Percentiles rank a stretch among this genome's conserved stretches.
Conservation (phyloP, 352 stramenopile genomes). For the Blastocystis hominis region DNA sequence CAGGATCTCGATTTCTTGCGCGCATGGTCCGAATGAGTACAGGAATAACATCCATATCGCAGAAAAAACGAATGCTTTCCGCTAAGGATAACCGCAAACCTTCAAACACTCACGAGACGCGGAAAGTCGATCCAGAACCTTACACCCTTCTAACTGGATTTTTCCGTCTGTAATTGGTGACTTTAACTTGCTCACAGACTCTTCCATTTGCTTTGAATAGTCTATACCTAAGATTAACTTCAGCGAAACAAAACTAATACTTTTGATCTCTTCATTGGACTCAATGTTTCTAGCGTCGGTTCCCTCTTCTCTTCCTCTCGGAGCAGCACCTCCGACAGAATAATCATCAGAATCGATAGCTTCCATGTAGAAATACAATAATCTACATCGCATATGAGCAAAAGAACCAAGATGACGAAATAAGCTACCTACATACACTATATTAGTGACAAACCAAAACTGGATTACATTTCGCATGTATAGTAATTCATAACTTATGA, state of each 20-base stretch:
- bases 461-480: slow-evolving; percentile 50
- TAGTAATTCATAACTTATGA: not conserved
- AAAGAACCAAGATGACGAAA: not conserved
- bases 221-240: slow-evolving; percentile 39
- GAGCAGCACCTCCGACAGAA: slow-evolving; percentile 23
- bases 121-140: slow-evolving; percentile 35
- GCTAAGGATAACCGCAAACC: not conserved
- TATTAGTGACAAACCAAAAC: slow-evolving; percentile 43
- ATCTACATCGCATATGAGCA: not conserved
- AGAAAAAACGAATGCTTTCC: slow-evolving; percentile 42
- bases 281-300: not conserved
- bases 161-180: slow-evolving; percentile 46
- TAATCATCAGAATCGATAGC: slow-evolving; percentile 56
- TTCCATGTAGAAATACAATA: slow-evolving; percentile 56
- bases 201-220: slow-evolving; percentile 50
- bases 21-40: slow-evolving; percentile 53
- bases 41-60: slow-evolving; percentile 34
- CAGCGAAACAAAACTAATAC: not conserved
- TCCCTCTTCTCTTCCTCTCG: not conserved
- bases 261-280: slow-evolving; percentile 15
- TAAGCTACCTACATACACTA: slow-evolving; percentile 52
- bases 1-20: slow-evolving; percentile 16
- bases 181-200: slow-evolving; percentile 40
- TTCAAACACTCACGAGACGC: not conserved
- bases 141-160: slow-evolving; percentile 35